Base-by-base conservation (phyloP, 1,284 basidiomycete species). In the Tausonia pullulans region DNA sequence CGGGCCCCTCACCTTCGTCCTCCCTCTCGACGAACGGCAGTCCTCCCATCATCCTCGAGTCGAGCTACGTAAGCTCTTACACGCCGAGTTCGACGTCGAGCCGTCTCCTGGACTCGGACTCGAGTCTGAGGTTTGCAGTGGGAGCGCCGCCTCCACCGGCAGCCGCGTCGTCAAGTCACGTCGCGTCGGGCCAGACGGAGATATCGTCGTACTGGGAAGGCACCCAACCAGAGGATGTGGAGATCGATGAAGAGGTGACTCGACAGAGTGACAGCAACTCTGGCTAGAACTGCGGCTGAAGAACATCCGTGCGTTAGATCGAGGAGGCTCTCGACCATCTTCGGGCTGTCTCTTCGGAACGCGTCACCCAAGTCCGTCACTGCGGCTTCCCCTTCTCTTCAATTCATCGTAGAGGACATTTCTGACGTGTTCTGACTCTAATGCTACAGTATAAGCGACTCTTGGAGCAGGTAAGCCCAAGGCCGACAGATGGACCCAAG, bases 241-340 rank as follows among this genome's bases (percentile, higher is more conserved):
- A 62, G 61, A 41, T 62, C 3, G 61, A 62, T 27, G 61, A 62
- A 39, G 61, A 62, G 50, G 59, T 60, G 40, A 27, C 41, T 53
- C 13, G 16, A 3, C 11, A 51, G 16, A 27, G 9, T 49, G n/a
- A 14, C 9, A n/a, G 10, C 4, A 13, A 13, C n/a, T 43, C 39
- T 14, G 14, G 55, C 11, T 16, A 3, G 1, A 57, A 16, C 5
- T 40, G 43, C 4, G 45, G 5, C 14, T 11, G 14, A n/a, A 1
- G 3, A n/a, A 8, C 2, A 1, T 3, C 13, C 10, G 5, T 46
- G 7, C 40, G 11, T 14, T 43, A 60, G 46, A 46, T 62, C 39
- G 61, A 62, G 48, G 45, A 62, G 4, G 61, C 61, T 5, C 46
- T 62, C 45, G 46, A n/a, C 11, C 39, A 43, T 3, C 45, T 62